Conservation (phyloP, 495 filamentous ascomycete genomes). For the Bathelium albidoporum region DNA sequence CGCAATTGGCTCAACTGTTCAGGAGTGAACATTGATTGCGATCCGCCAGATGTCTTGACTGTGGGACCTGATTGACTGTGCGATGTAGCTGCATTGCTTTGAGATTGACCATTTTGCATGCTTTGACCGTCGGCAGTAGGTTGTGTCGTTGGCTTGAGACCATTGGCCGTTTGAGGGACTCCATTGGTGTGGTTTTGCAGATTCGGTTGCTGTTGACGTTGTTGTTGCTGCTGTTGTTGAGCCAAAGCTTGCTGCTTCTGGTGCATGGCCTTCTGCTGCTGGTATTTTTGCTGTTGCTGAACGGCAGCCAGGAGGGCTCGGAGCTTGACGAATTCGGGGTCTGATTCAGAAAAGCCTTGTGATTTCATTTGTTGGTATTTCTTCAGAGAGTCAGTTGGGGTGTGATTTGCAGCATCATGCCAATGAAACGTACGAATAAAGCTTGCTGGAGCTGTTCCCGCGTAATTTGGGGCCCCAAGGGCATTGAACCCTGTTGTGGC, state of each 20-base stretch:
- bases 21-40: constrained; percentile 48
- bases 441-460: constrained; percentile 4
- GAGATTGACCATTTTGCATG: constrained; percentile 7
- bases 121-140: constrained; percentile 33
- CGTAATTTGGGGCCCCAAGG: constrained; percentile 43
- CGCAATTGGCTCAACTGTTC: constrained; percentile 62
- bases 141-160: constrained; percentile 17
- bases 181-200: constrained; percentile 33
- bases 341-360: constrained; percentile 57
- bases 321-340: constrained; percentile 72
- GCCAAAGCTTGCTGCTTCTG: constrained; percentile 33
- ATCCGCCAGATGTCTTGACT: constrained; percentile 23
- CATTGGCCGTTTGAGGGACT: constrained; percentile 12
- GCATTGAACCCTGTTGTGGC: constrained; percentile 56
- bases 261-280: constrained; percentile 42
- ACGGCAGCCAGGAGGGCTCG: constrained; percentile 55
- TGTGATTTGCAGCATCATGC: not conserved
- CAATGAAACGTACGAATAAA: not conserved
- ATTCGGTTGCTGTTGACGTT: constrained; percentile 37
- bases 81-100: constrained; percentile 8
- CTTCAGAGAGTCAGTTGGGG: constrained; percentile 31
- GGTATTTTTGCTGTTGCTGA: constrained; percentile 50
- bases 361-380: constrained; percentile 75
- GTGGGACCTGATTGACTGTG: constrained; percentile 21
- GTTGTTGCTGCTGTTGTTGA: constrained; percentile 36